Evolutionary conservation across 352 stramenopile genomes (phyloP).

Genomic region (Pythium vanterpoolii): DNA sequence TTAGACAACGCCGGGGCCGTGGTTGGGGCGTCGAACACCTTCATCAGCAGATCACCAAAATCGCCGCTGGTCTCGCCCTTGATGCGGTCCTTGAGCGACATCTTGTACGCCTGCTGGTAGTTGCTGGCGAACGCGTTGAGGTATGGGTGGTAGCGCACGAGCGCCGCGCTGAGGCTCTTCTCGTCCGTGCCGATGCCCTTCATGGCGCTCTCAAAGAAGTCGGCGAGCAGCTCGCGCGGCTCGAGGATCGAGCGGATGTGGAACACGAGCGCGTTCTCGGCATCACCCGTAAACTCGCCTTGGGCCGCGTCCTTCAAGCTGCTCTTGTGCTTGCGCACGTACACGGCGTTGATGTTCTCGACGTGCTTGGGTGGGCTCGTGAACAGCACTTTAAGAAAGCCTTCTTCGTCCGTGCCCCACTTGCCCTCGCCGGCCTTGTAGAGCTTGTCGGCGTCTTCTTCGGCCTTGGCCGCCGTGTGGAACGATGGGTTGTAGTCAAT

Average conservation of each 20-base stretch:
- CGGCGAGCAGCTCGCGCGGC: conserved; percentile 52
- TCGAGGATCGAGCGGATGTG: conserved; percentile 57
- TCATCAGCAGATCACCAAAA: conserved; percentile 31
- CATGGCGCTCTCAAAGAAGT: conserved; percentile 73
- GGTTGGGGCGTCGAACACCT: conserved; percentile 26
- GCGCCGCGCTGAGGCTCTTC: conserved; percentile 43
- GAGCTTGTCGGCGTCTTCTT: conserved; percentile 50
- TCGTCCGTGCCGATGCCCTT: conserved; percentile 75
- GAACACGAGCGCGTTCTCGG: conserved; percentile 53
- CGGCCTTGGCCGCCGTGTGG: conserved; percentile 58
- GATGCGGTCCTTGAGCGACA: conserved; percentile 37
- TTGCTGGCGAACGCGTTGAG: conserved; percentile 23
- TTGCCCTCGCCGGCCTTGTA: conserved; percentile 71
- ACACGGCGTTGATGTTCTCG: conserved; percentile 48
- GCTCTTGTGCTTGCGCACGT: conserved; percentile 66
- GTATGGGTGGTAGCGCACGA: conserved; percentile 69
- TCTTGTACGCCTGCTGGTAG: conserved; percentile 34
- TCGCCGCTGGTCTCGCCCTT: conserved; percentile 32
- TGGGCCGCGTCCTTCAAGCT: conserved; percentile 57
- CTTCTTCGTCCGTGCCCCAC: conserved; percentile 63
- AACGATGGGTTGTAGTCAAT: conserved; percentile 48
- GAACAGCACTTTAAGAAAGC: conserved; percentile 55
- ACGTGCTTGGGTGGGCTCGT: conserved; percentile 54
- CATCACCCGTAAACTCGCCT: conserved; percentile 63
- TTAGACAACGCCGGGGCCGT: conserved; percentile 3